phyloP scores from a whole-genome alignment of 768 basidiomycete species.

The Candolleomyces eurysporus region DNA sequence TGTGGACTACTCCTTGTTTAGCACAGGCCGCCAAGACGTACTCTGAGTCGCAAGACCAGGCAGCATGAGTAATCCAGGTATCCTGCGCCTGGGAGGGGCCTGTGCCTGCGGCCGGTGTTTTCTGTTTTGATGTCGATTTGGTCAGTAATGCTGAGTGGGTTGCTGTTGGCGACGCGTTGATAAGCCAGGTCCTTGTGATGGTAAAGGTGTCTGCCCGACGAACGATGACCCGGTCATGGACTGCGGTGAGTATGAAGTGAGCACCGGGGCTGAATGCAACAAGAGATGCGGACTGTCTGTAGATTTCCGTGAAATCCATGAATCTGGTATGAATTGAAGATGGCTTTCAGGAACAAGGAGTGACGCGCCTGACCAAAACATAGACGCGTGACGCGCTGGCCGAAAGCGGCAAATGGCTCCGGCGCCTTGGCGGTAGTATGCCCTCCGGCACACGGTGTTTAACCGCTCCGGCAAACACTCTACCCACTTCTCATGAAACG shows the following conservation, averaged over 20 bases:
- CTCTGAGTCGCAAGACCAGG: slow-evolving; percentile 88
- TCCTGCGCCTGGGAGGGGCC: slow-evolving; percentile 24
- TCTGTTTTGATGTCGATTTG: slow-evolving; percentile 32
- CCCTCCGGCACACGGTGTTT: neutral
- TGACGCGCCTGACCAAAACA: neutral
- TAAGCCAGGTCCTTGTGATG: slow-evolving; percentile 76
- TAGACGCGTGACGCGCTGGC: neutral
- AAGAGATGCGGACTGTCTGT: slow-evolving; percentile 68
- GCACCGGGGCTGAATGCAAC: slow-evolving; percentile 85
- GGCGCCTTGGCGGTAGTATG: neutral
- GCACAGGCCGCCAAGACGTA: slow-evolving; percentile 80
- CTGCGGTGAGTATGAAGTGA: slow-evolving; percentile 80
- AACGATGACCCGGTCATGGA: slow-evolving; percentile 77
- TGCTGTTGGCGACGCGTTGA: slow-evolving; percentile 54
- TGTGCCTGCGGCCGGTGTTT: slow-evolving; percentile 17
- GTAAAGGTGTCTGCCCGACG: slow-evolving; percentile 83
- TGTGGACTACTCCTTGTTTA: slow-evolving; percentile 67
- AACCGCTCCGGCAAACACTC: neutral
- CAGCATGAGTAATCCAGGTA: slow-evolving; percentile 65
- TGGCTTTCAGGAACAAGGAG: neutral
- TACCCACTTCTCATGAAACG: neutral
- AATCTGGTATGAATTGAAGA: neutral
- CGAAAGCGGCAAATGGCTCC: neutral
- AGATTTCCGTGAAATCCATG: slow-evolving; percentile 89
- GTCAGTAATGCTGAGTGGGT: slow-evolving; percentile 41